Conservation (phyloP, 2,329 filamentous ascomycete species). For the Herpomyces periplanetae region DNA sequence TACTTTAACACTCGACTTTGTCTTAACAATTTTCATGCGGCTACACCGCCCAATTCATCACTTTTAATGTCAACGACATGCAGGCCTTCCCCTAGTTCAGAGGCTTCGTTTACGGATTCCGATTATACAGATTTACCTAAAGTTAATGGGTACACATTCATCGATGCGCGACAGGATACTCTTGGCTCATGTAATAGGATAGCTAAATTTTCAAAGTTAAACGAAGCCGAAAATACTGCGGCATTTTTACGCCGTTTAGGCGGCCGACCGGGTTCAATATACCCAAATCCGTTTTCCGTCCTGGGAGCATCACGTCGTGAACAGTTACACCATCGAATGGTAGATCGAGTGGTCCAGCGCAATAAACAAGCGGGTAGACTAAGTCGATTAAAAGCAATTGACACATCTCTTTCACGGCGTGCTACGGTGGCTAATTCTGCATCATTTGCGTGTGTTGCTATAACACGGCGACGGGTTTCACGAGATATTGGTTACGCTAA, state of each 20-base stretch:
- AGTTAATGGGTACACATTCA: constrained; percentile 74
- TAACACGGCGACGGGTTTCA: no score
- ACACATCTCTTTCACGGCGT: no score
- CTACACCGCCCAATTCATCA: constrained; percentile 21
- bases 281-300: constrained; percentile 41
- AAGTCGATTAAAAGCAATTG: no score
- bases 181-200: constrained; percentile 17
- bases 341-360: constrained; percentile 44
- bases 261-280: constrained; percentile 6
- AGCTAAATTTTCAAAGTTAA: constrained; percentile 9
- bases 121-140: constrained; percentile 30
- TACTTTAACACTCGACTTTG: constrained; percentile 54
- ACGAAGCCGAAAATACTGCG: constrained; percentile 2
- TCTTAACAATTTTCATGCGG: constrained; percentile 8
- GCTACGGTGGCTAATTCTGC: no score
- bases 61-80: constrained; percentile 47
- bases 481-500: no score
- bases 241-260: constrained; percentile 8
- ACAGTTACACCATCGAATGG: constrained; percentile 44
- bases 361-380: no score
- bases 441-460: no score
- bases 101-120: constrained; percentile 15
- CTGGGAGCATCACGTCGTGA: constrained; percentile 34
- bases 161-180: constrained; percentile 30
- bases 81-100: constrained; percentile 12